These are phyloP conservation scores for Pistacia atlantica DNA, from an alignment of 345 rosid species.

Conservation along the genomic window DNA sequence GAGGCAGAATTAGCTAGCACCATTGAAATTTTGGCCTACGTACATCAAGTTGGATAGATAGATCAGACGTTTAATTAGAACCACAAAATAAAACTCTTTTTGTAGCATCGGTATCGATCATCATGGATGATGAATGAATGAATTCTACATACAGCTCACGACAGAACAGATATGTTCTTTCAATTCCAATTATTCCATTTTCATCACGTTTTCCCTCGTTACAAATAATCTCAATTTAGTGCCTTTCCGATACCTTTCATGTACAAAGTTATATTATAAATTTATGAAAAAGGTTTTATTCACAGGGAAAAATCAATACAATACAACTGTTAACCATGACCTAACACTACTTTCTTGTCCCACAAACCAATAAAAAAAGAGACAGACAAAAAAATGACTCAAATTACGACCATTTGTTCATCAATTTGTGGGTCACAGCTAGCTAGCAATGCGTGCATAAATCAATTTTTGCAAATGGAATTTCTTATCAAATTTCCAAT, in stretches of 20 bases:
- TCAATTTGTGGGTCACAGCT: background rate
- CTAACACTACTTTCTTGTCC: background rate
- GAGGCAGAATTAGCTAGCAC: too few relatives aligned
- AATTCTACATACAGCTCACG: background rate
- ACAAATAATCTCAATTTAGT: background rate
- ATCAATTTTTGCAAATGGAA: background rate
- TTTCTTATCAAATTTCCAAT: background rate
- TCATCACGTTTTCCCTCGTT: background rate
- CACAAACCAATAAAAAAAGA: background rate
- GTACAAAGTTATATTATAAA: background rate
- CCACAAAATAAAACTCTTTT: background rate
- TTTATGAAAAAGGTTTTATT: background rate
- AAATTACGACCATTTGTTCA: background rate
- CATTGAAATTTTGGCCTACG: background rate
- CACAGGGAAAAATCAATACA: background rate
- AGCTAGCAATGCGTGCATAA: background rate
- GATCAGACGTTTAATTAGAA: background rate
- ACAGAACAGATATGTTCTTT: background rate
- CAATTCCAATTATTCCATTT: background rate
- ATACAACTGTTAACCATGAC: conserved; percentile 26
- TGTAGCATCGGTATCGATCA: background rate
- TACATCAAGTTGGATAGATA: background rate
- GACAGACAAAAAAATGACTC: background rate
- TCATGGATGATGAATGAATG: too few relatives aligned
- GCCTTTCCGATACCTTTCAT: background rate